Evolutionary conservation across 306 rosid species (phyloP), one percentile per base, ranked within the genome.

Genomic region (Trifolium repens): DNA sequence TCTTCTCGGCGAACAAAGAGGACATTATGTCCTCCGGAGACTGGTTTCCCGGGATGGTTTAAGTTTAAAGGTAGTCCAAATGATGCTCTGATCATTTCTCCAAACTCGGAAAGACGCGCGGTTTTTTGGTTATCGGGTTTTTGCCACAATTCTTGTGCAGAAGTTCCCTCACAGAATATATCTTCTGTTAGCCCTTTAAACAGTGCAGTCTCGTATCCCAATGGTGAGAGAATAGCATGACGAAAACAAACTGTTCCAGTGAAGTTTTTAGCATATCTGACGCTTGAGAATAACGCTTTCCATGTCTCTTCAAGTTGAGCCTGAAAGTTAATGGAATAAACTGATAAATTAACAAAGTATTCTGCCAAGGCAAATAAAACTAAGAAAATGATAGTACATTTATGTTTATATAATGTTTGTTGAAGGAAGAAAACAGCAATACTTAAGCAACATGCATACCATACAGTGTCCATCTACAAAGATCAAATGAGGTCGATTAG

Each of bases 1-100:
- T 94, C 96, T 81, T 94, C 98, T 0, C 98, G 94, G 9, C 96
- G 90, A 78, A 94, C 93, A 71, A 94, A 94, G 59, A 94, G 98
- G 75, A 94, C 86, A 69, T 90, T 88, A 54, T 80, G 86, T 50
- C 85, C 83, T 50, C 85, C 84, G 17, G 84, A 82, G 53, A 43
- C 52, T 35, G 89, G 83, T 78, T 77, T 87, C 70, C 85, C 84
- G 59, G 27, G 26, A 39, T 43, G 87, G 62, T 81, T 91, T 71
- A 68, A 34, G 66, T 85, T 77, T 60, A 94, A 76, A 13, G 94
- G 87, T 40, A 91, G 78, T 71, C 78, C 87, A 78, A 94, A 94
- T 57, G 96, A 83, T 54, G 97, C 94, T 78, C 88, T 85, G 58
- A 91, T 54, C 90, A 94, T 94, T 79, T 94, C 98, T 74, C 98